Percentiles rank a stretch among this genome's conserved stretches.
Conservation (phyloP, 257 asterid genomes). For the Primulina huaijiensis region DNA sequence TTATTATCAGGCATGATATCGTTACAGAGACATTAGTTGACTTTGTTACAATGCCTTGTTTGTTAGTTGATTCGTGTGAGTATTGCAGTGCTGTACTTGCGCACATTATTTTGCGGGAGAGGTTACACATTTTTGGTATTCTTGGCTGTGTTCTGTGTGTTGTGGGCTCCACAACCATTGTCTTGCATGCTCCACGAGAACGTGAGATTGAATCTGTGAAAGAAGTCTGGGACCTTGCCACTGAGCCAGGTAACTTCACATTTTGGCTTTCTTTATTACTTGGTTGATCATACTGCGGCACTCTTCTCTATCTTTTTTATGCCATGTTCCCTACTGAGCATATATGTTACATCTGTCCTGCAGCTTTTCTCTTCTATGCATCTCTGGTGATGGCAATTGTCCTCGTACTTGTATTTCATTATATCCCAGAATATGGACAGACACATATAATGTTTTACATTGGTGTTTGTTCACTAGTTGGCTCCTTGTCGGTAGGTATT, state of each 20-base stretch:
- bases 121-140: slow-evolving; percentile 81
- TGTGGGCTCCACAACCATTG: slow-evolving; percentile 94
- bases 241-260: slow-evolving; percentile 72
- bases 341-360: slow-evolving; percentile 28
- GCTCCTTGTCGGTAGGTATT: slow-evolving; percentile 84
- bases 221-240: slow-evolving; percentile 98
- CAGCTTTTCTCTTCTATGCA: slow-evolving; percentile 70
- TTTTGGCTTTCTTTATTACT: slow-evolving; percentile 2
- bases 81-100: slow-evolving; percentile 93
- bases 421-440: slow-evolving; percentile 72
- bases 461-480: slow-evolving; percentile 75
- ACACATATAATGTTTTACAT: slow-evolving; percentile 71
- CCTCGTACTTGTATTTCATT: slow-evolving; percentile 51
- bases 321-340: slow-evolving; percentile 21
- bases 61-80: slow-evolving; percentile 33
- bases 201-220: slow-evolving; percentile 83
- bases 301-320: slow-evolving; percentile 11
- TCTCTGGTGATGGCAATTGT: slow-evolving; percentile 48
- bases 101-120: slow-evolving; percentile 76
- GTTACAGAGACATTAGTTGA: slow-evolving; percentile 22
- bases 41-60: slow-evolving; percentile 21
- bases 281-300: slow-evolving; percentile 5
- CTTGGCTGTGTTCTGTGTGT: slow-evolving; percentile 97
- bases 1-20: slow-evolving; percentile 80
- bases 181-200: slow-evolving; percentile 95